Conservation (phyloP, 192 early-diverging fungal species). For the Rhizophagus clarus region DNA sequence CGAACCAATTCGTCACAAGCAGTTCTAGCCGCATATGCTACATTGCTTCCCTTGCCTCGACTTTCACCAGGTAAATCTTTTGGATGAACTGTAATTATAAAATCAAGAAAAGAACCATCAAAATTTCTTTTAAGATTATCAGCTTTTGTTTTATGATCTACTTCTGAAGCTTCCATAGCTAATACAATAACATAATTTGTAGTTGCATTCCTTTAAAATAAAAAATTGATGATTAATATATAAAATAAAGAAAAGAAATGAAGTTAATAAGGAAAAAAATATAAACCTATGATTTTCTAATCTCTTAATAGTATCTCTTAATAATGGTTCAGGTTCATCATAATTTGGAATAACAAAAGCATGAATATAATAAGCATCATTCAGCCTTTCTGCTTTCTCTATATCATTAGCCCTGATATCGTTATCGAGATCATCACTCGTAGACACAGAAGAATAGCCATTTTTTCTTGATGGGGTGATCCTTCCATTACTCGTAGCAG, state of each 20-base stretch:
- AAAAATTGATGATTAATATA: not conserved
- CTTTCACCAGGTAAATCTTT: constrained; percentile 65
- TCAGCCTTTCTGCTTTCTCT: constrained; percentile 37
- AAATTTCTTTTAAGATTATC: constrained; percentile 55
- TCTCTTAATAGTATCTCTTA: constrained; percentile 71
- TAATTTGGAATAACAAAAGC: constrained; percentile 76
- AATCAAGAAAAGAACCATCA: constrained; percentile 62
- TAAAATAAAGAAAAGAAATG: not conserved
- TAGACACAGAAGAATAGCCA: constrained; percentile 8
- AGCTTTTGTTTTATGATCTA: constrained; percentile 59
- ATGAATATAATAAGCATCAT: constrained; percentile 55
- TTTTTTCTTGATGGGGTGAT: constrained; percentile 2
- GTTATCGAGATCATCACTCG: not conserved
- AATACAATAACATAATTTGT: constrained; percentile 63
- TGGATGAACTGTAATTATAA: constrained; percentile 73
- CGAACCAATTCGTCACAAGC: constrained; percentile 37
- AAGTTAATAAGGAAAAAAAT: not conserved
- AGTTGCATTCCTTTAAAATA: constrained; percentile 44
- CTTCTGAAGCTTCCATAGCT: constrained; percentile 76
- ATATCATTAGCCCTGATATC: constrained; percentile 32
- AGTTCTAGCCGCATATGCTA: constrained; percentile 62
- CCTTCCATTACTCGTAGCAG: constrained; percentile 15
- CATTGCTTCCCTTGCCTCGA: constrained; percentile 74
- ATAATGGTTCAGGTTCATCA: constrained; percentile 65
- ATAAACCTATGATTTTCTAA: constrained; percentile 64